These are phyloP conservation scores for Tetramitus jugosus DNA, from an alignment of 208 protist genomes.

Conservation along the genomic window DNA sequence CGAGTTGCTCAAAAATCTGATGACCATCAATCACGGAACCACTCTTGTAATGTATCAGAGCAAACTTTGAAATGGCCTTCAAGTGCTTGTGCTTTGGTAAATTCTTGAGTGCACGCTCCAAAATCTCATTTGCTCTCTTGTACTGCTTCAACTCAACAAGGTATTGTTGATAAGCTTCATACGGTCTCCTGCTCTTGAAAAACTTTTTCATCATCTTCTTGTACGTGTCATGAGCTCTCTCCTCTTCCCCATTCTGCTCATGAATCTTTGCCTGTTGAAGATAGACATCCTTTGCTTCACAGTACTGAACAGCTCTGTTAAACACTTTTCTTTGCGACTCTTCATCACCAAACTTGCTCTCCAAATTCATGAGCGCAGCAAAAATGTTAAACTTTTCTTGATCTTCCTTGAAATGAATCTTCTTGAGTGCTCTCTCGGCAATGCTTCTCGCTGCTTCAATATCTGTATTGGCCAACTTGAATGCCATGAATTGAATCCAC, in stretches of 20 bases:
- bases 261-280: constrained; percentile 14
- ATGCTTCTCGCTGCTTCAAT: constrained; percentile 73
- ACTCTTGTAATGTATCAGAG: background rate
- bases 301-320: constrained; percentile 58
- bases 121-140: constrained; percentile 1
- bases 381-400: constrained; percentile 78
- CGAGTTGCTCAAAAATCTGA: constrained; percentile 32
- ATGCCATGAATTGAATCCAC: constrained; percentile 83
- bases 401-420: constrained; percentile 65
- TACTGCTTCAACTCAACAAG: background rate
- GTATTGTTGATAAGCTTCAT: constrained; percentile 6
- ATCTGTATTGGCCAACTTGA: constrained; percentile 64
- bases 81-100: constrained; percentile 1
- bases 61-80: background rate
- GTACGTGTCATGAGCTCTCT: constrained; percentile 11
- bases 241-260: constrained; percentile 10
- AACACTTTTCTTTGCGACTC: constrained; percentile 74
- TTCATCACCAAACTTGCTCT: constrained; percentile 74
- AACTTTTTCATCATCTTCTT: constrained; percentile 16
- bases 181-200: background rate
- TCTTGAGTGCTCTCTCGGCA: constrained; percentile 71
- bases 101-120: background rate
- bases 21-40: constrained; percentile 9
- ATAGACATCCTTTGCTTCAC: background rate
- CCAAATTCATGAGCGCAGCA: constrained; percentile 82